These are phyloP conservation scores for Phytophthora cajani DNA, from an alignment of 352 stramenopile genomes.

Conservation along the genomic window DNA sequence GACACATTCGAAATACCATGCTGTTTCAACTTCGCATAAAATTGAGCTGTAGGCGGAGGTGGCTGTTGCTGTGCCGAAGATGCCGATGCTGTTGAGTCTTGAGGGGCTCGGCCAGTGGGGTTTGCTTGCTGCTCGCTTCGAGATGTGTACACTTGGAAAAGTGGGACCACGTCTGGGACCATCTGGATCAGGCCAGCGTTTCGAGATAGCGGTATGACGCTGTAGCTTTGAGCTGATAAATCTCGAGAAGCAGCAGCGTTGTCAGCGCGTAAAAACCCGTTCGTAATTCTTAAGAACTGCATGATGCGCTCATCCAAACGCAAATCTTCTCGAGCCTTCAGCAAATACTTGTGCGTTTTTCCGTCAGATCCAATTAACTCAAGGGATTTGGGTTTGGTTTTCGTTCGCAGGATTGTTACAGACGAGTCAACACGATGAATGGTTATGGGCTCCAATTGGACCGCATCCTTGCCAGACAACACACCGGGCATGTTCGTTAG, in stretches of 20 bases:
- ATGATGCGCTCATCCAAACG: constrained; percentile 91
- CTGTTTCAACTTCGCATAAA: constrained; percentile 86
- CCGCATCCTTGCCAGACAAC: constrained; percentile 23
- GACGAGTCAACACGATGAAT: constrained; percentile 46
- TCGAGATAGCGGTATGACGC: constrained; percentile 78
- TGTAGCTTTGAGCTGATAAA: constrained; percentile 71
- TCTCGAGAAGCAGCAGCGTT: constrained; percentile 45
- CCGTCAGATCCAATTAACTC: constrained; percentile 83
- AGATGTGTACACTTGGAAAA: constrained; percentile 84
- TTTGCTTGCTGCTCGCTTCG: constrained; percentile 39
- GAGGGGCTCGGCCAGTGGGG: constrained; percentile 15
- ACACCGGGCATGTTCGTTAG: constrained; percentile 67
- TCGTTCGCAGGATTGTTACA: constrained; percentile 75
- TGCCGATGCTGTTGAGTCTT: constrained; percentile 20
- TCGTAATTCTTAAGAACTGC: constrained; percentile 84
- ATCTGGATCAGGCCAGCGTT: constrained; percentile 89
- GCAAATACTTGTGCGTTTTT: constrained; percentile 74
- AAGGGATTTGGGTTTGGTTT: constrained; percentile 89
- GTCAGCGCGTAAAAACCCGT: constrained; percentile 72
- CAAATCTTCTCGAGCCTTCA: constrained; percentile 90
- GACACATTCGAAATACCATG: constrained; percentile 75
- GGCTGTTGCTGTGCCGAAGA: constrained; percentile 29
- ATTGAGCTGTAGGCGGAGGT: constrained; percentile 65
- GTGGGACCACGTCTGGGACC: constrained; percentile 78
- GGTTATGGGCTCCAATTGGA: constrained; percentile 36